Base-by-base conservation (phyloP, 2,329 filamentous ascomycete species). In the Ophioceras dolichostomum region DNA sequence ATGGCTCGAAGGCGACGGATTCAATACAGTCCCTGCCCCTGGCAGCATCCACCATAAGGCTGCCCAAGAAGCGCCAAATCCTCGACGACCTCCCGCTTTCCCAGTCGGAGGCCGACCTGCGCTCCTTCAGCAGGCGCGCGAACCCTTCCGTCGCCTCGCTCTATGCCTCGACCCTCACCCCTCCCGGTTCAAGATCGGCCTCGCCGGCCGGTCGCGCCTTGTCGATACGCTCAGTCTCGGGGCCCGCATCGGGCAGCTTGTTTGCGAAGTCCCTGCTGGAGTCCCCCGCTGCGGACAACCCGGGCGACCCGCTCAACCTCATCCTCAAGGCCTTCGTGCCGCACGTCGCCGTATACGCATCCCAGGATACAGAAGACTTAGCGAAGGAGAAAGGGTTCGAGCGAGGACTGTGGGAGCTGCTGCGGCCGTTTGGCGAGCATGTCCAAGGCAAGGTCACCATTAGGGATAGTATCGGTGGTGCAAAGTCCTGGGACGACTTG, bases 361-460 rank as follows among this genome's bases (percentile, higher is more conserved):
- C 89, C 12, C 64, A 73, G 13, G 89, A 96, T 53, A 91, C 86
- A 1, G 83, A 95, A 52, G 72, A 79, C 40, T 61, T 98, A 41
- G 70, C 87, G 38, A 70, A 68, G 41, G 78, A 82, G 45, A 98
- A 98, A 60, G 93, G 93, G 0, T 84, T 96, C 46, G 66, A 75
- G 28, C 71, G 77, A 32, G 88, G 89, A 0, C 67, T 98, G 34
- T 79, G 87, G 65, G 83, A 94, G 56, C 64, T 98, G 18, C 62
- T 98, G 39, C 70, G 89, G 36, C 89, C 91, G 0, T 98, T 94
- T 61, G 91, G 91, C 21, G 91, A 98, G 59, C 74, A 70, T 13
- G 72, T 96, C 1, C 75, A 81, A 35, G 91, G 91, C 21, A 94
- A 91, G 52, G 81, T 98, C 36, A 83, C 83, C 4, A 80, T 96